Evolutionary conservation across 352 stramenopile genomes (phyloP), one percentile per base, ranked within the genome.

Genomic region (Pythium grandisporangium): DNA sequence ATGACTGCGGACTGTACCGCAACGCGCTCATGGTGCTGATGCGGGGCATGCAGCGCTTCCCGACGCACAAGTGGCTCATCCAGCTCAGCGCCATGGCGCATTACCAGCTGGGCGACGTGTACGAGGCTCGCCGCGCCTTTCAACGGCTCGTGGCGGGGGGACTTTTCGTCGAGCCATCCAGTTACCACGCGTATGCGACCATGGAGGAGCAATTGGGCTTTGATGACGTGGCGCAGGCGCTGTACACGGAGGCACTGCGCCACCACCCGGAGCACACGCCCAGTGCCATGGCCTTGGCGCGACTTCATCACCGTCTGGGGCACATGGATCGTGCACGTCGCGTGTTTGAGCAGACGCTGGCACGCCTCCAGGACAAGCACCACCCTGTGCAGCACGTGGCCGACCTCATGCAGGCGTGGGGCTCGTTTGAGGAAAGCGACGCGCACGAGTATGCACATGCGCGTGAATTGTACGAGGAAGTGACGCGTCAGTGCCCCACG

Each of bases 141-240:
- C 74, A 75, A 2, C 67, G 77, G 20, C 63, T 90, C 7, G 82
- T 86, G 36, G 77, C 84, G 40, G 75, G 72, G 20, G 78, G 71
- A 16, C 45, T 87, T 19, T 87, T 67, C 43, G 58, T 87, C 29
- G 75, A 93, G 35, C 59, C 77, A 23, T 73, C 75, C 13, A 68
- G 67, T 8, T 93, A 77, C 54, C 89, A 93, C 45, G 78, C 80
- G 14, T 93, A 87, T 48, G 80, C 75, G 12, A 78, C 71, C 49
- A 88, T 93, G 71, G 80, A 93, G 49, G 61, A 88, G 27, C 69
- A 89, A 27, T 42, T 88, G 12, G 80, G 80, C 25, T 80, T 86
- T 47, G 59, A 77, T 11, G 74, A 86, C 30, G 61, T 63, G 30
- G 80, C 80, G 4, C 53, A 79, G 24, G 51, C 55, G 4, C 53